phyloP scores from a whole-genome alignment of 1,284 basidiomycete species.

The Trichosporon sp. region DNA sequence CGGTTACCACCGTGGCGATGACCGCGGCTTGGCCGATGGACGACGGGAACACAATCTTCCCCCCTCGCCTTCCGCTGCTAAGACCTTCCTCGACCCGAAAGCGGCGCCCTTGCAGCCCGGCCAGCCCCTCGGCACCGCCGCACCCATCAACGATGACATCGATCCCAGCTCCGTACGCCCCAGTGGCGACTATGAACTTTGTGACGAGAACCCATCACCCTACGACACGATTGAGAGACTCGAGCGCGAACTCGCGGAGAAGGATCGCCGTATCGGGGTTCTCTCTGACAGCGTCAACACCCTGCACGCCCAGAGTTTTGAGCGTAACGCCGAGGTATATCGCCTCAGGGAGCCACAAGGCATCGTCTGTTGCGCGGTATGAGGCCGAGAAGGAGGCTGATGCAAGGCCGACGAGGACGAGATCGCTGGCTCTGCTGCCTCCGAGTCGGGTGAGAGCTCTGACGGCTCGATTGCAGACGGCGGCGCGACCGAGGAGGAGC shows the following conservation, averaged over 20 bases:
- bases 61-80: no score
- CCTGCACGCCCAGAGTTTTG: neutral
- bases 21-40: neutral
- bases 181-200: neutral
- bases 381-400: neutral
- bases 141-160: no score
- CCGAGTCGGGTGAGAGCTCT: neutral
- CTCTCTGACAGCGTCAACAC: neutral
- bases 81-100: no score
- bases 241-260: neutral
- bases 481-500: no score
- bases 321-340: neutral
- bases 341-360: neutral
- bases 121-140: no score
- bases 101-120: no score
- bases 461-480: neutral
- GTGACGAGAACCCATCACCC: neutral
- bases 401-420: neutral
- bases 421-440: neutral
- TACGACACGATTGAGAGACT: neutral
- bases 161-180: no score
- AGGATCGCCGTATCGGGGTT: neutral
- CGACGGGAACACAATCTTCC: no score
- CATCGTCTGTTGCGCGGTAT: neutral
- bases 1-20: neutral